These are phyloP conservation scores for Aegilops sharonensis DNA, from an alignment of 176 grass and related monocot genomes.

Conservation along the genomic window DNA sequence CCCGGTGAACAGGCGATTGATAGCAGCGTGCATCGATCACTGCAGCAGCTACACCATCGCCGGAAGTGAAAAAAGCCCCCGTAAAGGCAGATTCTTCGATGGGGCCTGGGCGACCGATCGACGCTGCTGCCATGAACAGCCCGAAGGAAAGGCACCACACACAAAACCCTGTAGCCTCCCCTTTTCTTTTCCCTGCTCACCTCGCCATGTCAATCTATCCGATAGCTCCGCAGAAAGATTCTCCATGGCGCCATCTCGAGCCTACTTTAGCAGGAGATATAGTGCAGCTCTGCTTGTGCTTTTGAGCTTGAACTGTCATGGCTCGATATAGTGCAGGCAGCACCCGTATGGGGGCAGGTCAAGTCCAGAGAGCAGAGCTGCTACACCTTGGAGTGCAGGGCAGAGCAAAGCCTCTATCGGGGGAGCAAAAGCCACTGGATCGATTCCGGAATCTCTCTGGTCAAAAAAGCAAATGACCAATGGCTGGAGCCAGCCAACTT, in stretches of 20 bases:
- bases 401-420: conserved; percentile 17
- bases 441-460: conserved; percentile 20
- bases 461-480: conserved; percentile 29
- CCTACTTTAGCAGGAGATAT: background rate
- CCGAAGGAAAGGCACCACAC: conserved; percentile 21
- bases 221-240: conserved; percentile 36
- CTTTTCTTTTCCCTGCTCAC: background rate
- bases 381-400: background rate
- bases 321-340: conserved; percentile 14
- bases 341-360: background rate
- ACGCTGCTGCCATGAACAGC: background rate
- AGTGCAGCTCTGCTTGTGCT: background rate
- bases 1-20: background rate
- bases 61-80: background rate
- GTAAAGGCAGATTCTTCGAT: conserved; percentile 10
- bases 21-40: background rate
- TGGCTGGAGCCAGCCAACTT: background rate
- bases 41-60: background rate
- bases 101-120: conserved; percentile 1
- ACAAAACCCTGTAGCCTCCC: background rate
- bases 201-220: conserved; percentile 25
- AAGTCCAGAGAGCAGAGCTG: conserved; percentile 1
- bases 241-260: background rate
- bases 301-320: background rate
- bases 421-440: conserved; percentile 16